Conservation (phyloP, 2,329 filamentous ascomycete genomes). For the Ophiostoma populinum region DNA sequence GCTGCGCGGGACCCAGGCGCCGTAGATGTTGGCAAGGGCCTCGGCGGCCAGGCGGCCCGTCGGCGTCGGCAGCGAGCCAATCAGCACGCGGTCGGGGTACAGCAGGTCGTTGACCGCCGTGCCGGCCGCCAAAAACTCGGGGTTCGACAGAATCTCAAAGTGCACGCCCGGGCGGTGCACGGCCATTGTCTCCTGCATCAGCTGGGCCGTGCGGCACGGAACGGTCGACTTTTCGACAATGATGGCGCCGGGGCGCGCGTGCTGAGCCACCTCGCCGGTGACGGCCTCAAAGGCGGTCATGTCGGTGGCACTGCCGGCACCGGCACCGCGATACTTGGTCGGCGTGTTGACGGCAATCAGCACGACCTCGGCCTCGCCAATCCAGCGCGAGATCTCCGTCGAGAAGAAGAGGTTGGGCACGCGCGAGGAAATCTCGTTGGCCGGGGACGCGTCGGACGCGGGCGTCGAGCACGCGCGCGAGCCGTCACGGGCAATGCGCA, state of each 20-base stretch:
- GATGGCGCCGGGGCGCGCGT: slow-evolving; percentile 49
- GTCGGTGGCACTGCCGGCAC: slow-evolving; percentile 54
- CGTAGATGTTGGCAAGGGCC: slow-evolving; percentile 48
- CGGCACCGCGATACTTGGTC: slow-evolving; percentile 53
- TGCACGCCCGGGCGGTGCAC: slow-evolving; percentile 42
- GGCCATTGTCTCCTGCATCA: slow-evolving; percentile 46
- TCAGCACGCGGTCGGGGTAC: slow-evolving; percentile 55
- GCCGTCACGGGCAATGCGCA: slow-evolving; percentile 46
- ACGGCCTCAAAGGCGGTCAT: slow-evolving; percentile 57
- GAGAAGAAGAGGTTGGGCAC: slow-evolving; percentile 57
- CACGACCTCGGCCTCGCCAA: slow-evolving; percentile 53
- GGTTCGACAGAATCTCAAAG: slow-evolving; percentile 67
- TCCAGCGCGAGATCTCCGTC: slow-evolving; percentile 42
- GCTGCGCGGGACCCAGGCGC: slow-evolving; percentile 48
- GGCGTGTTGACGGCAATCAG: slow-evolving; percentile 67
- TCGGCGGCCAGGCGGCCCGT: slow-evolving; percentile 44
- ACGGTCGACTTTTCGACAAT: slow-evolving; percentile 74
- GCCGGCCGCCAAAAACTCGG: slow-evolving; percentile 65
- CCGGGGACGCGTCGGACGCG: slow-evolving; percentile 16
- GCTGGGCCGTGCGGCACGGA: slow-evolving; percentile 55
- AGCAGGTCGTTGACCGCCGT: slow-evolving; percentile 57
- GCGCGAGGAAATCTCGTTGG: slow-evolving; percentile 24
- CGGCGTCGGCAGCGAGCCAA: slow-evolving; percentile 47
- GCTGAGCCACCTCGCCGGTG: slow-evolving; percentile 46
- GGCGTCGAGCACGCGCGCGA: slow-evolving; percentile 25